Base-by-base conservation (phyloP, 1,139 yeast species). In the Petasospora rhodanensis region DNA sequence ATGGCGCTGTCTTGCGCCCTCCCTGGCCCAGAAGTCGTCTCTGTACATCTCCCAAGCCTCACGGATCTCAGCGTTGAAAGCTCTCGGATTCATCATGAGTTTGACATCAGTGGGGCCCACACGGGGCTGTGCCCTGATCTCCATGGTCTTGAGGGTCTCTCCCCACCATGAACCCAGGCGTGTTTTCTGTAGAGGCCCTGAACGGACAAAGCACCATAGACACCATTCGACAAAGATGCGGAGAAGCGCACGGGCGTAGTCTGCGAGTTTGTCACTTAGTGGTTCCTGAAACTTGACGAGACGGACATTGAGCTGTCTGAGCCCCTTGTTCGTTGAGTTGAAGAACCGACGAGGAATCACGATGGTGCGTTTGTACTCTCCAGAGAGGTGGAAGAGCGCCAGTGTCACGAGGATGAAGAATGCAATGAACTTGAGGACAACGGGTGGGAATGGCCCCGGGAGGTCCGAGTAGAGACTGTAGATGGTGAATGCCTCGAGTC, bases 11-110 rank as follows among this genome's bases (percentile, higher is more conserved):
- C 94, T 70, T 6, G 79, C 76, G 2, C 87, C 82, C 55, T 87
- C 96, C 47, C 82, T 70, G 20, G 78, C 76, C 96, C 97, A 91
- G 54, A 87, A 91, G 55, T 89, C 96, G 49, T 85, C 85, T 38
- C 98, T 64, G 52, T 89, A 91, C 29, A 86, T 59, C 51, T 91
- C 98, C 98, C 98, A 91, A 10, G 89, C 93, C 55, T 89, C 96
- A 45, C 96, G 69, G 4, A 84, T 76, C 37, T 84, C 93, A 0
- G 91, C 77, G 41, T 76, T 76, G 57, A 89, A 91, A 1, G 79
- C 79, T 34, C 96, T 66, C 1, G 96, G 83, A 40, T 82, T 81
- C 37, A 91, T 64, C 3, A 85, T 82, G 11, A 91, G 58, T 55
- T 87, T 87, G 12, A 62, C 70, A 46, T 68, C 70, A 5, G 67